phyloP scores from a whole-genome alignment of 208 protist genomes.

The Acanthamoeba culbertsoni region DNA sequence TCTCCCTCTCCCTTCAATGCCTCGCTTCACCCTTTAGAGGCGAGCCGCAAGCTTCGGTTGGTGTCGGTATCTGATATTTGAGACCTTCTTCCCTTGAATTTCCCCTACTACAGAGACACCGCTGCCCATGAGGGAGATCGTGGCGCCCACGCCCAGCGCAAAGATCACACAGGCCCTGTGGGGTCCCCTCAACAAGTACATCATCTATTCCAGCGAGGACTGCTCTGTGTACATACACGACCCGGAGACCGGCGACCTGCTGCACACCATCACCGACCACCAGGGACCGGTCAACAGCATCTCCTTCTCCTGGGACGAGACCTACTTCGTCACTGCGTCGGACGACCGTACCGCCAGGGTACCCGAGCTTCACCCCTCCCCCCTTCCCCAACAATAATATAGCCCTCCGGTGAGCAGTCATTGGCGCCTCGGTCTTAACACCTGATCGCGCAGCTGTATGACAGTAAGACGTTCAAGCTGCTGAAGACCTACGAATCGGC shows the following conservation, averaged over 20 bases:
- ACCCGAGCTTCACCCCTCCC: not conserved
- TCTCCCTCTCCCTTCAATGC: no score
- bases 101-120: not conserved
- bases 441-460: slow-evolving; percentile 84
- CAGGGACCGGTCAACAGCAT: slow-evolving; percentile 87
- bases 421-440: not conserved
- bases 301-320: slow-evolving; percentile 89
- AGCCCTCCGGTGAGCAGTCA: not conserved
- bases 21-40: not conserved
- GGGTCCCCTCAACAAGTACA: slow-evolving; percentile 95
- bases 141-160: not conserved
- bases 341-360: slow-evolving; percentile 92
- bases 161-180: slow-evolving; percentile 91
- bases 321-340: slow-evolving; percentile 92
- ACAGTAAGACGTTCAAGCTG: slow-evolving; percentile 90
- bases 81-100: not conserved
- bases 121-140: slow-evolving; percentile 35
- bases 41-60: no score
- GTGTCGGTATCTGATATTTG: not conserved
- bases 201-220: slow-evolving; percentile 93
- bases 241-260: slow-evolving; percentile 62
- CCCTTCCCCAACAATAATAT: no score
- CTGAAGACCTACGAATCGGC: slow-evolving; percentile 95
- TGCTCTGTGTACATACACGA: slow-evolving; percentile 92
- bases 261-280: slow-evolving; percentile 69